Base-by-base conservation (phyloP, 805 yeast species). In the Starmerella geochares region DNA sequence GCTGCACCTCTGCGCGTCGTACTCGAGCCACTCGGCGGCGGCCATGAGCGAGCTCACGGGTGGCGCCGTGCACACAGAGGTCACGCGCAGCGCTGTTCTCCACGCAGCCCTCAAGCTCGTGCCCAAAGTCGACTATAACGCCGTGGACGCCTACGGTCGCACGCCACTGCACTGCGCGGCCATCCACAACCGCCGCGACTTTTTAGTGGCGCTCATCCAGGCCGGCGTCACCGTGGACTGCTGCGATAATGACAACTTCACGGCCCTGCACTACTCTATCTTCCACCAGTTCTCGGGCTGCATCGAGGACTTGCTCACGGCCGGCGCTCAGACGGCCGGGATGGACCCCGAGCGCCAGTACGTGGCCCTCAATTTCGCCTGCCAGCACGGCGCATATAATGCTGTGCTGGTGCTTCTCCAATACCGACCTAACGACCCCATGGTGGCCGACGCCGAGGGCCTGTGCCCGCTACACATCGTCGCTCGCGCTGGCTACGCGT, bases 101-200 rank as follows among this genome's bases (percentile, higher is more conserved):
- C 57, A 61, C 11, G 58, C 65, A n/a, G 66, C 66, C 7, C 54
- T 65, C 20, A 41, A 52, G 0, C 47, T 43, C 1, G 35, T 57
- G n/a, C 42, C 29, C 13, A 54, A 58, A 11, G 65, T 65, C 24
- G 64, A 62, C 32, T 60, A 63, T 16, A 51, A 59, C 21, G 57
- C 56, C 6, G 48, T 50, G 6, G 75, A 70, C 48, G 63, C 65
- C 9, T 67, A 67, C 56, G 94, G 94, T 3, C 74, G 90, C 55
- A 79, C 82, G 1, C 88, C 96, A 20, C 67, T 92, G 16, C 97
- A 90, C 65, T 86, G 87, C 62, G 94, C 95, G 4, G 75, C 94
- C 2, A 60, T 65, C 14, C 76, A 76, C 57, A 71, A 75, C 56
- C 72, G 74, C 54, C 60, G 75, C 45, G 64, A 69, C 14, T 60